Evolutionary conservation across 2,329 filamentous ascomycete species (phyloP), one percentile per base, ranked within the genome.

Genomic region (Orbilia javanica): DNA sequence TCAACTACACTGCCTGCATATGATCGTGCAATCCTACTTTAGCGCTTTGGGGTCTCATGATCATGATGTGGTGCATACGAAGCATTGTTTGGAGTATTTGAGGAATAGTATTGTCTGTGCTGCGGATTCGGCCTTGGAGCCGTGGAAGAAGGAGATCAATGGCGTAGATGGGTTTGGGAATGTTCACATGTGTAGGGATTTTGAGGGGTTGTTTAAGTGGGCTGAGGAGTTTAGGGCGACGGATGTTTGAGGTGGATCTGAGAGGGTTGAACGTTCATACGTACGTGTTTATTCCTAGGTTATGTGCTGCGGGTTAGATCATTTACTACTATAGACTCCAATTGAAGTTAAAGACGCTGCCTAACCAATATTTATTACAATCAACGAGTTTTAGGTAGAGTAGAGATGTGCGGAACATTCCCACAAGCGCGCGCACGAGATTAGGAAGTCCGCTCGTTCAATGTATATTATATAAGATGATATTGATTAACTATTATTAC

Each of bases 21-120:
- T 84, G 63, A 44, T 83, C 60, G 82, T 83, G 15, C 81, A 82
- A 79, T 83, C 83, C 67, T 84, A 82, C 79, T 66, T 66, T 60
- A 25, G 39, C 13, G 73, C 73, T 0, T 50, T 77, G 7, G 66
- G 50, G 5, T 83, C 84, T 66, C 81, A 81, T n/a, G 84, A 84
- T 6, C 85, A 84, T 80, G 83, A 73, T 36, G 82, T 83, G 4
- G 72, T 81, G 25, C 84, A 85, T 80, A 82, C 83, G 57, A 79
- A 82, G 20, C 84, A 85, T 77, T 85, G 84, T 82, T 83, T 85
- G 78, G 84, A 85, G 66, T 85, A 85, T 52, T 79, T 85, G 7
- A 82, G 84, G 15, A 84, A 85, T 72, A 82, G 81, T 27, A 82
- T 85, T 68, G 83, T 84, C 80, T 85, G 84, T 48, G 79, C 83